A percentile compares a stretch with the other conserved stretches of the same genome.
Evolutionary conservation across 228 moss, liverwort and hornwort genomes (phyloP).

Genomic region (Sphagnum magellanicum): DNA sequence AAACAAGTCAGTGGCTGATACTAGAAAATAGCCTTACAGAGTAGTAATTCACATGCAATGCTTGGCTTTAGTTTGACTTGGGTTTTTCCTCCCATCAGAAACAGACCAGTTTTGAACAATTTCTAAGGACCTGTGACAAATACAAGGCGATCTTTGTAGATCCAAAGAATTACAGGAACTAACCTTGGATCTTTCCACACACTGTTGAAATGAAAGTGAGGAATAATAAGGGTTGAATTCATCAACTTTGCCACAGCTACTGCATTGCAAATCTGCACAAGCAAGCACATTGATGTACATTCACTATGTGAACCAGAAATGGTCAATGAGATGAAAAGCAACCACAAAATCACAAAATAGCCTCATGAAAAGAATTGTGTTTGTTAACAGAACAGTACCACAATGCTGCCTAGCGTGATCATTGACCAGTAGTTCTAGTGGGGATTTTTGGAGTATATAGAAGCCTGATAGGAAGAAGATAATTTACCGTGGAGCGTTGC

Average conservation of each 20-base stretch:
- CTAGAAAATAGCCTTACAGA: neutral
- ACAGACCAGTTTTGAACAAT: too few species aligned
- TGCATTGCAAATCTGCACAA: slow-evolving; percentile 90
- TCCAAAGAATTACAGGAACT: slow-evolving; percentile 1
- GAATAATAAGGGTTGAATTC: slow-evolving; percentile 90
- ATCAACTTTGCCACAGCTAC: slow-evolving; percentile 87
- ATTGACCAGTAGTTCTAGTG: too few species aligned
- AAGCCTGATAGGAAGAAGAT: neutral
- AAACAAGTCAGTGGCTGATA: neutral
- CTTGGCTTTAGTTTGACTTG: neutral
- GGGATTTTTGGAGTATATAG: too few species aligned
- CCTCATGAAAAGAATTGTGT: neutral
- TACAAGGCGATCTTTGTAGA: too few species aligned
- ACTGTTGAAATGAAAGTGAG: slow-evolving; percentile 95
- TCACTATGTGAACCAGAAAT: neutral
- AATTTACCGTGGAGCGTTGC: slow-evolving; percentile 87
- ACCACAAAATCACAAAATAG: neutral
- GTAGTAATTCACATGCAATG: neutral
- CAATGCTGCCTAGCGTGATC: neutral
- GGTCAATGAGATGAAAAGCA: neutral
- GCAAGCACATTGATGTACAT: neutral
- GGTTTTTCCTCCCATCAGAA: too few species aligned
- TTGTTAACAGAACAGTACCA: neutral
- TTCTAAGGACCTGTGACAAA: too few species aligned
- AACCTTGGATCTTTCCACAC: slow-evolving; percentile 99